Percentiles rank a stretch among this genome's conserved stretches.
phyloP scores from a whole-genome alignment of 192 early-diverging fungal genomes.

The Gonapodya prolifera region DNA sequence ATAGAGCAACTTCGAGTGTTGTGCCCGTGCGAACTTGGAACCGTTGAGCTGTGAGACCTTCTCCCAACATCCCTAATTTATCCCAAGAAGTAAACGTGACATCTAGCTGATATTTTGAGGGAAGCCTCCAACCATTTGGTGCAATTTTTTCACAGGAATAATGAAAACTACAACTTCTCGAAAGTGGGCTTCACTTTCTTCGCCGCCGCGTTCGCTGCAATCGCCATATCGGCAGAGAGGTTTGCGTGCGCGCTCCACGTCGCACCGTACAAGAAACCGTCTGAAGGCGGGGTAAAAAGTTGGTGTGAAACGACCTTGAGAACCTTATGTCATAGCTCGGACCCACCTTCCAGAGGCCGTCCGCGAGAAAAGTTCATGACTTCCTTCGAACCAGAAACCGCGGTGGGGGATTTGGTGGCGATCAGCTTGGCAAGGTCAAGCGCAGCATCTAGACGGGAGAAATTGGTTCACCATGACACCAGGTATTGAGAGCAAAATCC shows the following conservation, averaged over 20 bases:
- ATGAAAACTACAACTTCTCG: constrained; percentile 25
- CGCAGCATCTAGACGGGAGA: constrained; percentile 17
- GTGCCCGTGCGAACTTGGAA: no score
- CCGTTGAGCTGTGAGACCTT: no score
- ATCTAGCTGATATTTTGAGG: no score
- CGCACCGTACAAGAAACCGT: background rate
- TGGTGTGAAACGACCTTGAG: background rate
- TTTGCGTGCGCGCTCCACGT: background rate
- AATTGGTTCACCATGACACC: background rate
- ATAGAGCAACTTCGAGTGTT: no score
- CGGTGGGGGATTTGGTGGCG: constrained; percentile 82
- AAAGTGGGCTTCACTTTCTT: constrained; percentile 31
- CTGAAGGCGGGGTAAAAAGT: background rate
- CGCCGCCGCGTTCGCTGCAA: constrained; percentile 26
- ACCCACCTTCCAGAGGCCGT: constrained; percentile 5
- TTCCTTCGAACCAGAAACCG: constrained; percentile 75
- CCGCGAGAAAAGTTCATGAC: constrained; percentile 4
- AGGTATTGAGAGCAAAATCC: constrained; percentile 2
- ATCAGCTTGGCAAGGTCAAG: constrained; percentile 58
- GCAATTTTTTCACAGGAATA: no score
- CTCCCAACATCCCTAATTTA: no score
- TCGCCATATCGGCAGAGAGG: constrained; percentile 20
- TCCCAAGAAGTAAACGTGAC: no score
- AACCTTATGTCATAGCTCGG: constrained; percentile 9
- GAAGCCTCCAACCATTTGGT: no score